These are phyloP conservation scores for Massariosphaeria phaeospora DNA, from an alignment of 495 filamentous ascomycete genomes.

Conservation along the genomic window DNA sequence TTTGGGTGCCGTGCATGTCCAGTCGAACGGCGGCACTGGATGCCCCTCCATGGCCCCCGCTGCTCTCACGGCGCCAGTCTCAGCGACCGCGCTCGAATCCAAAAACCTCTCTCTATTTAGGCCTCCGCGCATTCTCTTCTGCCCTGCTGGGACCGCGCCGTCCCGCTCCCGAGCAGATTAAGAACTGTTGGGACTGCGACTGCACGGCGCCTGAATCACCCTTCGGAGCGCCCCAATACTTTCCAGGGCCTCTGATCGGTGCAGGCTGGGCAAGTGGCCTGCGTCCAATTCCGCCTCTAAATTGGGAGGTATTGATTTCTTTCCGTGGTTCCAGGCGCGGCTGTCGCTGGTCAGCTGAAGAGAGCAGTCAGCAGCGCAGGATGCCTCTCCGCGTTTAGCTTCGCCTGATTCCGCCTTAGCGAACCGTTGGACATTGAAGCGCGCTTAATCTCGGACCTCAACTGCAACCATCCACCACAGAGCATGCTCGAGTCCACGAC, in stretches of 20 bases:
- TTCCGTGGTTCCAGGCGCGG: background rate
- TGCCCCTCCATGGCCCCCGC: background rate
- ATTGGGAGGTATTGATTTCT: constrained; percentile 8
- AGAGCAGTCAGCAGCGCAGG: background rate
- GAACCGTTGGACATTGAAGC: background rate
- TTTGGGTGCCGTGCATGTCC: background rate
- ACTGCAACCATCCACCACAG: background rate
- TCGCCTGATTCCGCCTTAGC: background rate
- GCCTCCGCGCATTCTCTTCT: background rate
- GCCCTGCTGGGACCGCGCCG: constrained; percentile 8
- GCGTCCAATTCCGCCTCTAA: background rate
- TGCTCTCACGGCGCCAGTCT: background rate
- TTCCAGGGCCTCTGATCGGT: background rate
- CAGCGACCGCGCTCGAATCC: background rate
- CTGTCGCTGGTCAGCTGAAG: background rate
- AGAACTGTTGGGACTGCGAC: background rate
- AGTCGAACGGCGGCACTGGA: background rate
- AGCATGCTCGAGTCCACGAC: no score
- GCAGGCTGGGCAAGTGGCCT: background rate
- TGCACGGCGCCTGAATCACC: background rate
- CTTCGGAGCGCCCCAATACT: background rate
- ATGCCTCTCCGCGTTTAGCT: constrained; percentile 9
- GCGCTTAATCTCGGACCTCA: constrained; percentile 9
- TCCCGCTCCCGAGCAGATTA: constrained; percentile 1
- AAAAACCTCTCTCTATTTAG: background rate